phyloP scores from a whole-genome alignment of 129 eudicot species.

The sunflower (Helianthus annuus) region DNA sequence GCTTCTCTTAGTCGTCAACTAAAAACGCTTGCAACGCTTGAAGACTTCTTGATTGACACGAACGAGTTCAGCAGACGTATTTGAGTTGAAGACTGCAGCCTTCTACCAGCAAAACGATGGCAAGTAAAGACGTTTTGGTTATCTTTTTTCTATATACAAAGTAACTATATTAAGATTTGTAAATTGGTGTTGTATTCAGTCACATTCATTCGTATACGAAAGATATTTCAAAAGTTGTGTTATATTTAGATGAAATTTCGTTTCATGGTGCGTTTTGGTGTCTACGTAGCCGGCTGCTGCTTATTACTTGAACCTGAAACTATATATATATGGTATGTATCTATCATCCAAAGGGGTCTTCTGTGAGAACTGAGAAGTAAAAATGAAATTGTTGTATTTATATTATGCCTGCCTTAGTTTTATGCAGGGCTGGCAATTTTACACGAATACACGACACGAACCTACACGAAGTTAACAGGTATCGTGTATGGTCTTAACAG shows the following conservation, averaged over 20 bases:
- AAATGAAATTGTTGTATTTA: too few species aligned
- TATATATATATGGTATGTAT: background rate
- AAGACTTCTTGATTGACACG: constrained; percentile 69
- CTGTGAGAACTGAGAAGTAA: too few species aligned
- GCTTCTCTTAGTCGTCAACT: constrained; percentile 83
- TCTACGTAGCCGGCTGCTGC: background rate
- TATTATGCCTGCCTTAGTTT: too few species aligned
- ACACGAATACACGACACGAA: too few species aligned
- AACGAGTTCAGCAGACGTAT: constrained; percentile 27
- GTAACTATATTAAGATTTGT: constrained; percentile 10
- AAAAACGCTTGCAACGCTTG: constrained; percentile 69
- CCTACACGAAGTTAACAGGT: too few species aligned
- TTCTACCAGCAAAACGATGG: background rate
- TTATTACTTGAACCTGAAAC: background rate
- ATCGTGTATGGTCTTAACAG: too few species aligned
- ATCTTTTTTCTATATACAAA: background rate
- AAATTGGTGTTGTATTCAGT: constrained; percentile 11
- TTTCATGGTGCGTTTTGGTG: too few species aligned
- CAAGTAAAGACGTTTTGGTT: constrained; percentile 19
- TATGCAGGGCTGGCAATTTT: too few species aligned
- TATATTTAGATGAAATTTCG: background rate
- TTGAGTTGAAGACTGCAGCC: constrained; percentile 4
- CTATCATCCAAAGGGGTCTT: too few species aligned
- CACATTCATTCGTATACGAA: constrained; percentile 13
- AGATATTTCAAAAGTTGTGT: constrained; percentile 3